A percentile compares a stretch with the other conserved stretches of the same genome.
phyloP scores from a whole-genome alignment of 305 asterid genomes.

The Plantago lanceolata region DNA sequence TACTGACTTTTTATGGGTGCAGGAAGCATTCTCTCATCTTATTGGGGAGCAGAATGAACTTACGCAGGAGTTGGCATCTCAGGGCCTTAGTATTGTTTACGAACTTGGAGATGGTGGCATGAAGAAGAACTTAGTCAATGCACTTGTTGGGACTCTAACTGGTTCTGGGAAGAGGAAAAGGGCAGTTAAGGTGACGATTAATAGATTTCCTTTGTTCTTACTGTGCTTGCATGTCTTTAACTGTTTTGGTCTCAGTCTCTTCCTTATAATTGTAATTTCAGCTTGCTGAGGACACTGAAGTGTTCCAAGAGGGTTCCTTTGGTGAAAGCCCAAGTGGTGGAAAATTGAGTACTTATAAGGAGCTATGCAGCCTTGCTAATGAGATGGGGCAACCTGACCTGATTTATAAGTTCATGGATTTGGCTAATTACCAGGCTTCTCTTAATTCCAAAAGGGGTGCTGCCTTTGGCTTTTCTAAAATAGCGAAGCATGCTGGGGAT shows the following conservation, averaged over 20 bases:
- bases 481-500: constrained; percentile 97
- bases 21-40: constrained; percentile 97
- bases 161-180: constrained; percentile 99
- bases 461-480: constrained; percentile 99
- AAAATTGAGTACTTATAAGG: constrained; percentile 94
- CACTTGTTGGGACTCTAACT: constrained; percentile 94
- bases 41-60: constrained; percentile 93
- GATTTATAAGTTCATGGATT: constrained; percentile 96
- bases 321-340: constrained; percentile 98
- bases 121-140: constrained; percentile 87
- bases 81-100: constrained; percentile 95
- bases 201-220: constrained; percentile 22
- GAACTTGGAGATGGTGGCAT: constrained; percentile 89
- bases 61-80: constrained; percentile 98
- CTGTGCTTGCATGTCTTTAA: constrained; percentile 8
- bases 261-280: constrained; percentile 32
- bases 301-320: constrained; percentile 82
- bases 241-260: constrained; percentile 6
- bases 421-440: constrained; percentile 95
- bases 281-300: constrained; percentile 93
- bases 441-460: constrained; percentile 97
- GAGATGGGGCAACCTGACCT: constrained; percentile 99
- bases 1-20: constrained; percentile 32
- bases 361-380: constrained; percentile 94
- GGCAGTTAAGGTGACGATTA: constrained; percentile 72